Evolutionary conservation across 768 basidiomycete genomes (phyloP), one percentile per base, ranked within the genome.

Genomic region (Clavulina sp.): DNA sequence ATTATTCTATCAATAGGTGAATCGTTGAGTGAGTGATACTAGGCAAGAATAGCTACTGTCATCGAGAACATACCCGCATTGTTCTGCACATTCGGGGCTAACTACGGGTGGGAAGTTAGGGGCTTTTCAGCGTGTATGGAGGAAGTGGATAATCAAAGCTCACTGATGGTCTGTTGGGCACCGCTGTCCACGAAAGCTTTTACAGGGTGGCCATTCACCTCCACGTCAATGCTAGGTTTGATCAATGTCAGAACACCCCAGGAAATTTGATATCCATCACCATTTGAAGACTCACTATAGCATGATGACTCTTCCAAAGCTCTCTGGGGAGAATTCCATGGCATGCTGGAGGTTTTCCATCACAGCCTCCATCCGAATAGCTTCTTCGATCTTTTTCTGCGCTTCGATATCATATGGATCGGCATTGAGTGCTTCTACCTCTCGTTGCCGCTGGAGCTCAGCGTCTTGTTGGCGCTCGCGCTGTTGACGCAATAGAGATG

Each of bases 141-240:
- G 40, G 1, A 32, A 4, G 30, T 7, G 5, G 21, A 23, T 30
- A 30, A 31, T 26, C 2, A 24, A 33, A 9, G 68, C 81, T 60
- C 60, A 92, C 92, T 96, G 68, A 96, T 96, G 1, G 93, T 99
- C 56, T 78, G 78, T 60, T 99, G 95, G 7, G 95, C 95, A 38
- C 93, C 95, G 57, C 89, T 95, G 63, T 99, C 95, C 40, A 99
- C 95, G 59, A 99, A 99, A 0, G 95, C 95, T 64, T 88, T 92
- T 33, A 97, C 78, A 3, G 83, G 82, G 54, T 74, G 72, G 1
- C 82, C 81, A 60, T 99, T 99, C 2, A 99, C 88, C 60, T 96
- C 95, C 0, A 91, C 79, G 24, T 81, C 76, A 56, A 97, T 84
- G 59, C 86, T 92, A 52, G 5, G 24, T 5, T 13, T 4, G 36